Conservation (phyloP, 2,329 filamentous ascomycete species). For the Paraphoma chrysanthemicola region DNA sequence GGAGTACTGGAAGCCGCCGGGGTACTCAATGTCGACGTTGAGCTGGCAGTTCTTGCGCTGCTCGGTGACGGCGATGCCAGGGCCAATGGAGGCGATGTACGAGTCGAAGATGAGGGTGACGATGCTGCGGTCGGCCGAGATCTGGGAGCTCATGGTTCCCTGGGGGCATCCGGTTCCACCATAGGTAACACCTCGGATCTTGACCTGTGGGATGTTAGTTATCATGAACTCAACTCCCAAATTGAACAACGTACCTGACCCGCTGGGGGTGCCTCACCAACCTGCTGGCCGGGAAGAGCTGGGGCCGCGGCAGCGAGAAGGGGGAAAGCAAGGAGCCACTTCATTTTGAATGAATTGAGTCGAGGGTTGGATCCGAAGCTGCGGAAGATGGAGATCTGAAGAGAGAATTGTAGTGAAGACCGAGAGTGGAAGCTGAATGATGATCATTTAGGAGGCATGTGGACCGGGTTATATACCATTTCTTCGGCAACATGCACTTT, state of each 20-base stretch:
- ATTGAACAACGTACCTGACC: slow-evolving; percentile 28
- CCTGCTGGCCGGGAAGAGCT: slow-evolving; percentile 20
- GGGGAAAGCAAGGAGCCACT: slow-evolving; percentile 45
- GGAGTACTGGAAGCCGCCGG: slow-evolving; percentile 61
- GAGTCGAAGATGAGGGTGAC: slow-evolving; percentile 62
- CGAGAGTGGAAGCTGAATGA: slow-evolving; percentile 37
- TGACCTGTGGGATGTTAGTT: slow-evolving; percentile 42
- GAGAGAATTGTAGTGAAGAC: slow-evolving; percentile 21
- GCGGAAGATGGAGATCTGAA: slow-evolving; percentile 17
- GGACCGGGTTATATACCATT: slow-evolving; percentile 41
- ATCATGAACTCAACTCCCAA: neutral
- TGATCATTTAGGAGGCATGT: slow-evolving; percentile 36
- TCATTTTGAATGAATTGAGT: slow-evolving; percentile 41
- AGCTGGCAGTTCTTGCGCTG: slow-evolving; percentile 63
- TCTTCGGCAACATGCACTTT: slow-evolving; percentile 19
- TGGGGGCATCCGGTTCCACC: slow-evolving; percentile 58
- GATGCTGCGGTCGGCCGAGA: slow-evolving; percentile 53
- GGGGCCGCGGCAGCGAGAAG: slow-evolving; percentile 41
- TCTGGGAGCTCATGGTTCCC: slow-evolving; percentile 51
- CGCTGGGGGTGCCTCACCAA: slow-evolving; percentile 38
- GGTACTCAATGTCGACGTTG: slow-evolving; percentile 60
- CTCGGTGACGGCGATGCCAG: slow-evolving; percentile 50
- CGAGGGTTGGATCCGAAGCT: slow-evolving; percentile 19
- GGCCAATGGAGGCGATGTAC: slow-evolving; percentile 60
- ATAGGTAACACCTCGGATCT: slow-evolving; percentile 54